Percentiles rank a stretch among this genome's conserved stretches.
Evolutionary conservation across 2,329 filamentous ascomycete species (phyloP).

Genomic region (Fusarium xylarioides): DNA sequence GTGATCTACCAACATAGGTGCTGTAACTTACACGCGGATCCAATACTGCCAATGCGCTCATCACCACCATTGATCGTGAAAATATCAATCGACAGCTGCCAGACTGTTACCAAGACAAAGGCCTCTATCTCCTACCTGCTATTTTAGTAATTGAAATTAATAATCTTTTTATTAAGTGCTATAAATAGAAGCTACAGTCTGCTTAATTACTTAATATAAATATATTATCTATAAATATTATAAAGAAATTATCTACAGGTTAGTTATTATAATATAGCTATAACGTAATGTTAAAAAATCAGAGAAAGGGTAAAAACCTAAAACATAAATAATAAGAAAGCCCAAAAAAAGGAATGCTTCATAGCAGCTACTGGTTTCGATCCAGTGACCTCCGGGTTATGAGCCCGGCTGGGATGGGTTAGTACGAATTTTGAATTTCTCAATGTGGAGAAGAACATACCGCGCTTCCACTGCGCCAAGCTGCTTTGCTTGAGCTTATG

Average conservation of each 20-base stretch:
- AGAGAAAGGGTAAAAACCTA: accelerated
- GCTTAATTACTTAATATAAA: too few species aligned
- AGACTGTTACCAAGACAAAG: background rate
- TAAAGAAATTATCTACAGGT: accelerated
- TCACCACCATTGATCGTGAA: accelerated
- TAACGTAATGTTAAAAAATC: accelerated
- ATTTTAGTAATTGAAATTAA: accelerated
- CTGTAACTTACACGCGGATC: background rate
- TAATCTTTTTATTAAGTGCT: accelerated
- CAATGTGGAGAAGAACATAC: slow-evolving; percentile 7
- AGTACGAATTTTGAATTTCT: background rate
- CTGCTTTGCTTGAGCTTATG: slow-evolving; percentile 33
- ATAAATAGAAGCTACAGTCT: background rate
- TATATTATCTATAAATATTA: background rate
- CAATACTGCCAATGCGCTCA: background rate
- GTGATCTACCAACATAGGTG: accelerated
- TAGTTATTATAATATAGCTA: background rate
- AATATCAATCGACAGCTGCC: background rate
- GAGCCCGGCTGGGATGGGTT: slow-evolving; percentile 30
- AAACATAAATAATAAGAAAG: background rate
- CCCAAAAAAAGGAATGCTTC: background rate
- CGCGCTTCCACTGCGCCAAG: slow-evolving; percentile 38
- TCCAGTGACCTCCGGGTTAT: slow-evolving; percentile 37
- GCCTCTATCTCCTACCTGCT: accelerated
- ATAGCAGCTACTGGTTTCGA: slow-evolving; percentile 35